Evolutionary conservation across 352 stramenopile species (phyloP), one percentile per base, ranked within the genome.

Genomic region (Phytopythium vexans): DNA sequence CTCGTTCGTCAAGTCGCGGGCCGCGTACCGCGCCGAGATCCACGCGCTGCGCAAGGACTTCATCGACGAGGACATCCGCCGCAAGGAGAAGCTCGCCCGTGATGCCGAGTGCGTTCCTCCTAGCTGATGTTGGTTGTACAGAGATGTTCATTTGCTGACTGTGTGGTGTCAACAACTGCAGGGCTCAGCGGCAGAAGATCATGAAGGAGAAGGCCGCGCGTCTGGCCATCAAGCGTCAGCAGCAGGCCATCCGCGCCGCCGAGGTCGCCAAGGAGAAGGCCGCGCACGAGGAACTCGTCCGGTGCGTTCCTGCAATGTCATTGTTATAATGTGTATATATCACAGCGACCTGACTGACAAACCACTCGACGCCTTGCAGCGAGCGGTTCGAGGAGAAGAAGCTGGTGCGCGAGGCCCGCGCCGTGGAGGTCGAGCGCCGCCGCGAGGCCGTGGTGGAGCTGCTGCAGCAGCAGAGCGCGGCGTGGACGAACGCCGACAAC

Each of bases 121-220:
- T 9, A 12, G 32, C 12, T 35, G 14, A 50, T 44, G 4, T 7
- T 16, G 12, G 42, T 3, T 15, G 10, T 36, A 9, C 15, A 38
- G 12, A 8, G 11, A 46, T 11, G 49, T 36, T 66, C 41, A 52
- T 39, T 12, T 32, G 6, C 16, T 35, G 41, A 10, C 15, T 47
- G 21, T 36, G 21, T 40, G 43, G n/a, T n/a, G 44, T 56, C 21
- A 1, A 27, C 21, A 0, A 6, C 36, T 53, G 7, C 49, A 92
- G 82, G 54, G 67, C 82, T 14, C 79, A 94, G 59, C 80, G 82
- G 41, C 59, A 79, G 60, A 89, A 82, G 60, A 90, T 94, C 52
- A 86, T 92, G 76, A 92, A 92, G 68, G 82, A 83, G 50, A 94
- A 94, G 74, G 82, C 84, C 8, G 80, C 82, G 45, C 80, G 84